Conservation (phyloP, 1,284 basidiomycete species). For the Cryptococcus depauperatus region DNA sequence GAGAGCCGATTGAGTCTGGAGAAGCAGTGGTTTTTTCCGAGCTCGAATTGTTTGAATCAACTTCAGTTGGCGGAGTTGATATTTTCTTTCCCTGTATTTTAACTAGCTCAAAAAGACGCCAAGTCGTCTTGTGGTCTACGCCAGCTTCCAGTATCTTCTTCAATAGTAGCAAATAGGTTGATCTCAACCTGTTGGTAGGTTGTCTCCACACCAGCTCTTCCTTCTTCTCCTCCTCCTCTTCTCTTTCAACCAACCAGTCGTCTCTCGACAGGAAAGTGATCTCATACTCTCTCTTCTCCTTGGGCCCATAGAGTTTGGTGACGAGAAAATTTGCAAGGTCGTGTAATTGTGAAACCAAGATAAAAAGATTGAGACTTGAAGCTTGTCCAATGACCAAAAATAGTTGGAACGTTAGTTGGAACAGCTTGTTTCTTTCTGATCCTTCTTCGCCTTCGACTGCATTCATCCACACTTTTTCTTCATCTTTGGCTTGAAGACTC, state of each 20-base stretch:
- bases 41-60: not conserved
- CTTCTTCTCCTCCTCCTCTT: constrained; percentile 9
- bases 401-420: constrained; percentile 23
- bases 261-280: too few relatives aligned
- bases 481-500: constrained; percentile 14
- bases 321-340: constrained; percentile 30
- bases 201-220: constrained; percentile 17
- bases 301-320: constrained; percentile 28
- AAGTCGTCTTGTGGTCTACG: constrained; percentile 25
- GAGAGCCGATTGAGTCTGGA: constrained; percentile 3
- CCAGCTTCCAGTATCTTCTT: constrained; percentile 33
- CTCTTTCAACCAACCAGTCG: constrained; percentile 7
- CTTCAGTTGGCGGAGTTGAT: constrained; percentile 3
- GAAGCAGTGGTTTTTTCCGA: not conserved
- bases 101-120: constrained; percentile 38
- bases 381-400: constrained; percentile 18
- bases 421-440: constrained; percentile 5
- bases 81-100: not conserved
- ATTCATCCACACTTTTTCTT: constrained; percentile 9
- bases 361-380: constrained; percentile 26
- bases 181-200: constrained; percentile 16
- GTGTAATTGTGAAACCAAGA: constrained; percentile 23
- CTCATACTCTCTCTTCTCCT: constrained; percentile 23
- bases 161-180: constrained; percentile 29
- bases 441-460: constrained; percentile 3